Conservation (phyloP, 2,329 filamentous ascomycete species). For the Chaetomium strumarium region DNA sequence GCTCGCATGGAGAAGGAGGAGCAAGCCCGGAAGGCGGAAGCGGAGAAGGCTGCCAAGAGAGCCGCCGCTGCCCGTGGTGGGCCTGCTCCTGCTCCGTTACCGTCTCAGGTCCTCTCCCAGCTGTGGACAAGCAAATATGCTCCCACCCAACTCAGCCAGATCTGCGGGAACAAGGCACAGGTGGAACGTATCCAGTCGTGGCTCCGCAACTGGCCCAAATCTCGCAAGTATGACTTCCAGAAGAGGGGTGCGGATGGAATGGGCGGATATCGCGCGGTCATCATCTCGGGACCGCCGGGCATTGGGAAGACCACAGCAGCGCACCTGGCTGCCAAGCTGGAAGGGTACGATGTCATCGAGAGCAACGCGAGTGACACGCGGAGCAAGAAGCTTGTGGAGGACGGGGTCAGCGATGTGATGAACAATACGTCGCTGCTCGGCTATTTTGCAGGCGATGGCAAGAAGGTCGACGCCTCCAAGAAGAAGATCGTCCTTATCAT, state of each 20-base stretch:
- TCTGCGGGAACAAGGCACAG: slow-evolving; percentile 87
- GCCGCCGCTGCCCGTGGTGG: slow-evolving; percentile 40
- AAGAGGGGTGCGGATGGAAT: slow-evolving; percentile 77
- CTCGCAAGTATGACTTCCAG: slow-evolving; percentile 75
- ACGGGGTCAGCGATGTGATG: slow-evolving; percentile 79
- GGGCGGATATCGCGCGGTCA: slow-evolving; percentile 79
- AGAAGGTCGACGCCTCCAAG: slow-evolving; percentile 71
- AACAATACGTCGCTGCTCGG: slow-evolving; percentile 90
- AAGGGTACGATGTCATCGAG: slow-evolving; percentile 90
- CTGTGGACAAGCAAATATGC: slow-evolving; percentile 96
- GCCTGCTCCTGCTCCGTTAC: slow-evolving; percentile 36
- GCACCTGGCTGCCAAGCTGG: slow-evolving; percentile 85
- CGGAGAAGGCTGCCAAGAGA: slow-evolving; percentile 47
- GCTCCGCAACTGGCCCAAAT: slow-evolving; percentile 76
- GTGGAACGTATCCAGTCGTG: slow-evolving; percentile 88
- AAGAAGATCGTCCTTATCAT: slow-evolving; percentile 96
- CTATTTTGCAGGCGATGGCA: slow-evolving; percentile 80
- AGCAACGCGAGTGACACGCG: slow-evolving; percentile 93
- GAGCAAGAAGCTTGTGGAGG: slow-evolving; percentile 93
- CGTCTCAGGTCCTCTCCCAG: slow-evolving; percentile 48
- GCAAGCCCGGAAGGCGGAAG: slow-evolving; percentile 48
- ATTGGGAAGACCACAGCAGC: slow-evolving; percentile 98
- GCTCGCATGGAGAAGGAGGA: slow-evolving; percentile 84
- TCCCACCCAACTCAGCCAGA: slow-evolving; percentile 74
- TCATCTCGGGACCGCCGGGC: slow-evolving; percentile 75